These are phyloP conservation scores for Apostasia shenzhenica DNA, from an alignment of 106 monocot genomes.

Conservation along the genomic window DNA sequence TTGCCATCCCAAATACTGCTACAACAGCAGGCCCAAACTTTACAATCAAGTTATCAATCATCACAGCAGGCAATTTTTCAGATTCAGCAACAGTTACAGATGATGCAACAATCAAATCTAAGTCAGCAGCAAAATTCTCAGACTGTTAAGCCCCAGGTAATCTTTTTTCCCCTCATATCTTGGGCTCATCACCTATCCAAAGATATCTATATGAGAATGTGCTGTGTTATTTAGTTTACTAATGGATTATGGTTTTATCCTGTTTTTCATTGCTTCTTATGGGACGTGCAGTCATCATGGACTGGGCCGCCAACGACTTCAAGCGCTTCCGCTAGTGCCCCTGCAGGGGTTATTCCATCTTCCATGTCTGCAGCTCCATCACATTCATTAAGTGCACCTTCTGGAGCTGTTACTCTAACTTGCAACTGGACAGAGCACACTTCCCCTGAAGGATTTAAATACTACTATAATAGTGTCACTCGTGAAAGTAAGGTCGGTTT, in stretches of 20 bases:
- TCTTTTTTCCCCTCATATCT: background rate
- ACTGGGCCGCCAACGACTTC: conserved; percentile 27
- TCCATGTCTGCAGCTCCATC: conserved; percentile 26
- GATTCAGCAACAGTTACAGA: conserved; percentile 80
- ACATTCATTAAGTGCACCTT: conserved; percentile 15
- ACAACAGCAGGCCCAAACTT: conserved; percentile 76
- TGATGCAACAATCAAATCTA: conserved; percentile 65
- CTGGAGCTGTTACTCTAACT: conserved; percentile 33
- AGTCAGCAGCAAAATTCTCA: conserved; percentile 55
- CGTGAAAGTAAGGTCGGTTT: conserved; percentile 82
- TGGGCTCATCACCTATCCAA: too few species aligned
- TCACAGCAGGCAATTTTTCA: conserved; percentile 81
- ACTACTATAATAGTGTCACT: conserved; percentile 87
- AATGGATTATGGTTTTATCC: too few species aligned
- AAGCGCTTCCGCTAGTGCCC: conserved; percentile 26
- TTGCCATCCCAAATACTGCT: conserved; percentile 57
- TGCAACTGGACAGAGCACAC: conserved; percentile 98
- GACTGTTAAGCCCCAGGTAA: conserved; percentile 68
- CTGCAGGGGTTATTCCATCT: conserved; percentile 26
- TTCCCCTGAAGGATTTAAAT: conserved; percentile 97
- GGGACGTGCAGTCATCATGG: conserved; percentile 34
- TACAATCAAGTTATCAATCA: conserved; percentile 80
- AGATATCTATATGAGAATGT: too few species aligned
- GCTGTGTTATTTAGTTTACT: too few species aligned
- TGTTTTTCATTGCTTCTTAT: background rate